Evolutionary conservation across 2,329 filamentous ascomycete species (phyloP).

Genomic region (Colletotrichum eleusines): DNA sequence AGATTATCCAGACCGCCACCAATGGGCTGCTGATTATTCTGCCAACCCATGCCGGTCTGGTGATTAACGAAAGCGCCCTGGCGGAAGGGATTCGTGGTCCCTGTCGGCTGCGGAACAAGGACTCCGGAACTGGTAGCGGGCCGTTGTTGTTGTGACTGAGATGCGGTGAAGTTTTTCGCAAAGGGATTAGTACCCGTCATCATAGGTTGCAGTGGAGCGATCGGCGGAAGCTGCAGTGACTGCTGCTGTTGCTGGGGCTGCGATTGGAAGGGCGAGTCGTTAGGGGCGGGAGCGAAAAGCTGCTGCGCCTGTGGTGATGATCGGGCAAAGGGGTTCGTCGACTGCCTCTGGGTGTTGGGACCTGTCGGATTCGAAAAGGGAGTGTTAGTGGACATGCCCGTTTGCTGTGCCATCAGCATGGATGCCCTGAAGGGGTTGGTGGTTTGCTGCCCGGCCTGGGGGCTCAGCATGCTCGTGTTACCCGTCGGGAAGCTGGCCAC

Average conservation of each 20-base stretch:
- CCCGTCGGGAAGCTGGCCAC: slow-evolving; percentile 63
- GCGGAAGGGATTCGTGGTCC: slow-evolving; percentile 93
- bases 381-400: slow-evolving; percentile 58
- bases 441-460: slow-evolving; percentile 66
- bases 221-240: slow-evolving; percentile 40
- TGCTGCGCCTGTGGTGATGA: slow-evolving; percentile 51
- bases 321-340: slow-evolving; percentile 91
- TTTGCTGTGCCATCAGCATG: slow-evolving; percentile 75
- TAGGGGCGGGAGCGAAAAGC: slow-evolving; percentile 52
- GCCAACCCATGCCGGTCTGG: slow-evolving; percentile 89
- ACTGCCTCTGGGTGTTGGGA: slow-evolving; percentile 63
- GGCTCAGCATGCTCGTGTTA: slow-evolving; percentile 56
- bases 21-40: slow-evolving; percentile 81
- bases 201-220: slow-evolving; percentile 60
- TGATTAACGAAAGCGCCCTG: slow-evolving; percentile 93
- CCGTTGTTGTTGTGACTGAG: slow-evolving; percentile 54
- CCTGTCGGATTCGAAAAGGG: slow-evolving; percentile 59
- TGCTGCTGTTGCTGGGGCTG: slow-evolving; percentile 53
- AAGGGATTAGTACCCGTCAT: slow-evolving; percentile 72
- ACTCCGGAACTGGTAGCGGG: slow-evolving; percentile 60
- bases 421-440: slow-evolving; percentile 97
- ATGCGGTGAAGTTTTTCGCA: slow-evolving; percentile 58
- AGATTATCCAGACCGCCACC: slow-evolving; percentile 85
- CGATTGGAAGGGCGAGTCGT: slow-evolving; percentile 59
- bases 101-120: slow-evolving; percentile 82